Conservation (phyloP, 495 filamentous ascomycete species). For the Tuber umbilicatum region DNA sequence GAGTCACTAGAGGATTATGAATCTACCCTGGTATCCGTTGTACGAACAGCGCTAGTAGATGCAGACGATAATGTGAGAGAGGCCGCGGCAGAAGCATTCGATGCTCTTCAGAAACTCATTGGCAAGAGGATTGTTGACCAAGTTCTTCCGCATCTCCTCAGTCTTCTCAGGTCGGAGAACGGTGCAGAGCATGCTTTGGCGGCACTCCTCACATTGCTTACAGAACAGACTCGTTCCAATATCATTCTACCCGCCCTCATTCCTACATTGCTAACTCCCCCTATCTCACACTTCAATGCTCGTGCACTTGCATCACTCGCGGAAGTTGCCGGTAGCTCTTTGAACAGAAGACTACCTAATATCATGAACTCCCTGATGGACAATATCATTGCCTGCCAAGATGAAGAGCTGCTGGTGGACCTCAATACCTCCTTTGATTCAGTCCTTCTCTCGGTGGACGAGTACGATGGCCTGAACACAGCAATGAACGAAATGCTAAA, state of each 20-base stretch:
- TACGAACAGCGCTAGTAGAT: constrained; percentile 88
- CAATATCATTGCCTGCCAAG: constrained; percentile 69
- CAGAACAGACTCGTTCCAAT: constrained; percentile 86
- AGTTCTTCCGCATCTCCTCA: constrained; percentile 85
- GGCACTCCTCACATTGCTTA: constrained; percentile 84
- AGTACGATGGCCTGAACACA: constrained; percentile 89
- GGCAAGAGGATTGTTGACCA: constrained; percentile 92
- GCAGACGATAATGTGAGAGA: constrained; percentile 82
- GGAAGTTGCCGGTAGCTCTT: constrained; percentile 76
- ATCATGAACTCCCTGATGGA: constrained; percentile 93
- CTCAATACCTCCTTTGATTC: constrained; percentile 75
- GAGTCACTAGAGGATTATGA: constrained; percentile 92
- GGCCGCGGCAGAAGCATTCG: constrained; percentile 93
- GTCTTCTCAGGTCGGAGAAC: constrained; percentile 72
- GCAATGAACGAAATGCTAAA: constrained; percentile 86
- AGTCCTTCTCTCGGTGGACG: constrained; percentile 86
- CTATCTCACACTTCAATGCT: constrained; percentile 93
- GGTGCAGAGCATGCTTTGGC: constrained; percentile 87
- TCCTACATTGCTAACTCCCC: constrained; percentile 77
- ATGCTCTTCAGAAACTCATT: constrained; percentile 83
- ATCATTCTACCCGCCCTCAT: constrained; percentile 95
- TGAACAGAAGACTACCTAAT: constrained; percentile 79
- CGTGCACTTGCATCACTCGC: constrained; percentile 85
- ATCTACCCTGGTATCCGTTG: constrained; percentile 86
- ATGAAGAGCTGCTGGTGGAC: constrained; percentile 66